Conservation (phyloP, 331 rosid genomes). For the Arachis monticola region DNA sequence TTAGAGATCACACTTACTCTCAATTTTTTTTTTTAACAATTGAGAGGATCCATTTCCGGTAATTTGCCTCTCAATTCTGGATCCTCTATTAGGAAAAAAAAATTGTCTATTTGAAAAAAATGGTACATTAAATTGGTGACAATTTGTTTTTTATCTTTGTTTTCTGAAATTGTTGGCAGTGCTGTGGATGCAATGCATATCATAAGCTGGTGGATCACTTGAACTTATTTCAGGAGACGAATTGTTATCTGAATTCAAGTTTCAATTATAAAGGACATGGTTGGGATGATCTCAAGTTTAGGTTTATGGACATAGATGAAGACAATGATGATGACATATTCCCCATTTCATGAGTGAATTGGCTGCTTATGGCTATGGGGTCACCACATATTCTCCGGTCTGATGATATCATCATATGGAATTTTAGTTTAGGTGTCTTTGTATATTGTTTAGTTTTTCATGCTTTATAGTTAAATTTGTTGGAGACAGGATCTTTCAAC, state of each 20-base stretch:
- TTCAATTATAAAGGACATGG: slow-evolving; percentile 73
- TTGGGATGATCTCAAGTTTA: slow-evolving; percentile 70
- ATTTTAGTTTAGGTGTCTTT: slow-evolving; percentile 40
- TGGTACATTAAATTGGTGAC: no score
- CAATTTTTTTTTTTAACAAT: no score
- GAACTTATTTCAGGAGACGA: slow-evolving; percentile 91
- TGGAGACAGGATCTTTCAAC: slow-evolving; percentile 29
- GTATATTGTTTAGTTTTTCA: slow-evolving; percentile 44
- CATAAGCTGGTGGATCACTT: slow-evolving; percentile 96
- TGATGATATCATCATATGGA: slow-evolving; percentile 19
- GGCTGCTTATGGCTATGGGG: slow-evolving; percentile 16
- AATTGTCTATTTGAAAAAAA: no score
- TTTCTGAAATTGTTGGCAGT: slow-evolving; percentile 46
- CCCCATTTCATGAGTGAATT: slow-evolving; percentile 58
- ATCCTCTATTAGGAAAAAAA: no score
- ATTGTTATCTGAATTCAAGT: slow-evolving; percentile 80
- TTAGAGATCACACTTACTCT: no score
- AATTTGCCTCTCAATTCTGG: no score
- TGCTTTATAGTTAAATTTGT: slow-evolving; percentile 34
- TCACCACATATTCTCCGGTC: slow-evolving; percentile 24
- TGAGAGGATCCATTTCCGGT: no score
- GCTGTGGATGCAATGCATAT: slow-evolving; percentile 90
- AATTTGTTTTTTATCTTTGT: no score
- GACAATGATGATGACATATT: slow-evolving; percentile 52
- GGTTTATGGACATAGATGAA: slow-evolving; percentile 62